Base-by-base conservation (phyloP, 2,329 filamentous ascomycete genomes). In the Graphiopsis chlorocephala region DNA sequence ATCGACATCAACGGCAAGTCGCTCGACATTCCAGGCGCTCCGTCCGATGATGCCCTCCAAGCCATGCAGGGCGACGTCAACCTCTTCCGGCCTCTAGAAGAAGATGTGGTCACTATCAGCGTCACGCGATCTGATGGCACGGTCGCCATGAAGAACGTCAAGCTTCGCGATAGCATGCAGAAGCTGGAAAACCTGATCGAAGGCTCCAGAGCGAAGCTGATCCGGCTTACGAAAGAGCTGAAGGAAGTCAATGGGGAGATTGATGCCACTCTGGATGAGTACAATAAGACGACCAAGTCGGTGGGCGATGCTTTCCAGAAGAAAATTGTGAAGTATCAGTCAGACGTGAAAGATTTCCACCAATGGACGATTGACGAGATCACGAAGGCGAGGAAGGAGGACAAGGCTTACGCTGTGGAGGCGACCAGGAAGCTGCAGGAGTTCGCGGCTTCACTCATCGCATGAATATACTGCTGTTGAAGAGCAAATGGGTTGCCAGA, bases 341-440 rank as follows among this genome's bases (percentile, higher is more conserved):
- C 64, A 42, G 68, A 71, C 25, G 64, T 63, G 20, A 55, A 66
- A 23, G 55, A 65, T 42, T 64, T 66, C 20, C 65, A 71, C 42
- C 59, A 67, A 50, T 28, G 63, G 60, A 64, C 64, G 17, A 57
- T 68, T 56, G 61, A 63, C n/a, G 69, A 72, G 42, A 53, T 66
- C 23, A 64, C 57, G 53, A 65, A 68, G 57, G 61, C 69, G 58
- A 68, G 63, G 58, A 63, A 64, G 35, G 68, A 73, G 48, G 66
- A 70, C 55, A 65, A 62, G 20, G 60, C 52, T 15, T 50, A 45
- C 7, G 66, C 35, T 11, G 60, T 57, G n/a, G 62, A 66, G 55
- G 65, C 69, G n/a, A 68, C 71, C 31, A 55, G 48, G 52, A 71
- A 67, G 64, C 35, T 72, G 23, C 38, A 68, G 50, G 69, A 68